Evolutionary conservation across 140 eudicot genomes (phyloP).

Genomic region (Senecio squalidus): DNA sequence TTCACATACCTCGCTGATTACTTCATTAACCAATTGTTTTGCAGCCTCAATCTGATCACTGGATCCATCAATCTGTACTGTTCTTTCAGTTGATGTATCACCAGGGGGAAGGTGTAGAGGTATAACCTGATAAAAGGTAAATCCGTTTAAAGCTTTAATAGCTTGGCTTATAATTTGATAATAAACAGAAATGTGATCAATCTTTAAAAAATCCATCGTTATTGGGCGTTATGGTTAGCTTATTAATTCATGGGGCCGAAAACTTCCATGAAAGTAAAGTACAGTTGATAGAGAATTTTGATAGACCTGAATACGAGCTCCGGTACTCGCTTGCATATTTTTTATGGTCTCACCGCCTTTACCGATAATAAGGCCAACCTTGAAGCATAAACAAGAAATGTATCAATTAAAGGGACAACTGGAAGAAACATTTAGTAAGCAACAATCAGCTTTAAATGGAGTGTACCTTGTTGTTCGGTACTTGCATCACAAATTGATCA

Average conservation of each 20-base stretch:
- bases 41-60: conserved; percentile 87
- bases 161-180: not conserved
- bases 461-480: conserved; percentile 77
- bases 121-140: conserved; percentile 51
- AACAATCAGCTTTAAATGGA: not conserved
- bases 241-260: not conserved
- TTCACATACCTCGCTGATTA: conserved; percentile 79
- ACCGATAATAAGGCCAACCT: conserved; percentile 89
- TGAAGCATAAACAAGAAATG: not conserved
- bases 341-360: conserved; percentile 98
- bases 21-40: conserved; percentile 83
- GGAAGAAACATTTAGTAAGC: too few relatives aligned
- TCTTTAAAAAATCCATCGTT: not conserved
- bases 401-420: not conserved
- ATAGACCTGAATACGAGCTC: conserved; percentile 93
- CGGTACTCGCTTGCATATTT: conserved; percentile 75
- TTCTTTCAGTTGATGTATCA: conserved; percentile 71
- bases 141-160: conserved; percentile 10
- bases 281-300: not conserved
- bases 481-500: conserved; percentile 57
- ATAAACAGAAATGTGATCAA: not conserved
- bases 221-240: not conserved
- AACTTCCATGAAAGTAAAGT: not conserved
- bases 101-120: conserved; percentile 94
- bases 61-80: conserved; percentile 80